Base-by-base conservation (phyloP, 2,329 filamentous ascomycete genomes). In the Colletotrichum trifolii region DNA sequence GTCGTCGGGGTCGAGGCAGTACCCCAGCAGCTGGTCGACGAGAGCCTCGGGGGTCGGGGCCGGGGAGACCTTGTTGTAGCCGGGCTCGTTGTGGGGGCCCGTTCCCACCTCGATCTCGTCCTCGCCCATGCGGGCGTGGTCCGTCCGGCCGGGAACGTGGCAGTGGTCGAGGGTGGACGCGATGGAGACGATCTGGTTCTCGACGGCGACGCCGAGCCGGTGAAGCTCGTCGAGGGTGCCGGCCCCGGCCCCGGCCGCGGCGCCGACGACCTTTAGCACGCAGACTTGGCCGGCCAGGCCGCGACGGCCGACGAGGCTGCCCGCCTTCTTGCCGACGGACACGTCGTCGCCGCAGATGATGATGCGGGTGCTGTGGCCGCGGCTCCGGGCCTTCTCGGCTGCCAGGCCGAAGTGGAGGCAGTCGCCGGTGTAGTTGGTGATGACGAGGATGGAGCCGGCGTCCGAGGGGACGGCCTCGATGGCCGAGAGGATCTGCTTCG, bases 41-140 rank as follows among this genome's bases (percentile, higher is more conserved):
- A 88, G 76, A 9, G 81, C 83, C 34, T 81, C 74, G 1, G 82
- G 77, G 8, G 82, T 77, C 3, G 83, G 85, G 0, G 75, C 78
- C 0, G 85, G 87, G 0, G 83, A 83, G 15, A 89, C 71, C 73
- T 86, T 87, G 71, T 79, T 80, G 70, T 87, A 84, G 0, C 84
- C 88, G 0, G 88, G 88, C 73, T 91, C 88, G 71, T 90, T 90
- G 73, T 91, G 89, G 12, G 87, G 87, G 0, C 89, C 88, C 25
- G 88, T 89, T 3, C 89, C 88, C n/a, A 90, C 79, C 72, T 89
- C 88, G 40, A 89, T 74, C 61, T 87, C 86, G 60, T 86, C 74
- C 1, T 76, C 73, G 9, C 75, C 77, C 2, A 89, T 79, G 13
- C 76, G 79, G n/a, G 75, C 80, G 62, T 84, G 82, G 62, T 85